Evolutionary conservation across 2,329 filamentous ascomycete genomes (phyloP).

Genomic region (Sordariomycetes sp.): DNA sequence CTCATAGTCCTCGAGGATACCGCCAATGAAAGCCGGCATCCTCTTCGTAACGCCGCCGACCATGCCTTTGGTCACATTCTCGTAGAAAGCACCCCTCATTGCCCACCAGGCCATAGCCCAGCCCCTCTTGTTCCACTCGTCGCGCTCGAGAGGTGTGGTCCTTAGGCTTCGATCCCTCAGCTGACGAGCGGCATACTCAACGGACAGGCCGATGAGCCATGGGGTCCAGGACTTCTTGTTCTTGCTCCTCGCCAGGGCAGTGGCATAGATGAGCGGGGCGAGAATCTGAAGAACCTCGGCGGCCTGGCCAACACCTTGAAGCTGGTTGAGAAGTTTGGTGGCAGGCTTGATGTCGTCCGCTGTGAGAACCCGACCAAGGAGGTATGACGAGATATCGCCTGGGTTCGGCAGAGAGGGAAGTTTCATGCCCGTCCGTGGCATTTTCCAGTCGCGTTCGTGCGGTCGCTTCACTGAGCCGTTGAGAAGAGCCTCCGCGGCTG

Average conservation of each 20-base stretch:
- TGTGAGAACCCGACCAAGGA: slow-evolving; percentile 82
- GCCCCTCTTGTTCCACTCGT: slow-evolving; percentile 79
- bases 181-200: slow-evolving; percentile 86
- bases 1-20: slow-evolving; percentile 90
- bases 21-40: slow-evolving; percentile 71
- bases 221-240: slow-evolving; percentile 80
- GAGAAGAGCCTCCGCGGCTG: not conserved
- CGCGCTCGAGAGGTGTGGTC: slow-evolving; percentile 79
- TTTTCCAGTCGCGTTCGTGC: slow-evolving; percentile 62
- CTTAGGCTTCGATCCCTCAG: slow-evolving; percentile 65
- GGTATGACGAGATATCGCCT: slow-evolving; percentile 75
- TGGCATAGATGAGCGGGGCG: slow-evolving; percentile 76
- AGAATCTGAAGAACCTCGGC: slow-evolving; percentile 91
- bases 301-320: slow-evolving; percentile 63
- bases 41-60: slow-evolving; percentile 66
- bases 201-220: slow-evolving; percentile 76
- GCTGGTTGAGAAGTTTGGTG: slow-evolving; percentile 71
- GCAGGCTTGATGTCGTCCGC: slow-evolving; percentile 96
- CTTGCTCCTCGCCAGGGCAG: slow-evolving; percentile 64
- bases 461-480: slow-evolving; percentile 17
- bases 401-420: slow-evolving; percentile 76
- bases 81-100: slow-evolving; percentile 95
- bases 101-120: slow-evolving; percentile 94
- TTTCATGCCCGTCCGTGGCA: slow-evolving; percentile 87
- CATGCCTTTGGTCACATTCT: slow-evolving; percentile 74